These are phyloP conservation scores for Vaucheria bursata DNA, from an alignment of 352 stramenopile species.

Conservation along the genomic window DNA sequence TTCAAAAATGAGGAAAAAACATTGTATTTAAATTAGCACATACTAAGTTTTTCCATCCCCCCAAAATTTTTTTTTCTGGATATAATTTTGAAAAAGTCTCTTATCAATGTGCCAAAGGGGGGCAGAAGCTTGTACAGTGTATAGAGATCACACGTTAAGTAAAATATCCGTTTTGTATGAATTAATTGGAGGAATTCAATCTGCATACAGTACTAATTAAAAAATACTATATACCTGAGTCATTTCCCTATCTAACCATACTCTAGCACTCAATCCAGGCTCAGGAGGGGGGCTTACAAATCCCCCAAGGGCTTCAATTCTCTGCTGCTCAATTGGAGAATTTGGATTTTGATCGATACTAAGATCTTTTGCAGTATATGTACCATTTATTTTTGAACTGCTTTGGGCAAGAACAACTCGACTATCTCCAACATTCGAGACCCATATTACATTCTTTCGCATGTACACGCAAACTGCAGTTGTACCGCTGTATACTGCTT, in stretches of 20 bases:
- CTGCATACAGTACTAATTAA: too few relatives aligned
- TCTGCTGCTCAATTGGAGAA: slow-evolving; percentile 55
- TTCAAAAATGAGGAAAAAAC: too few relatives aligned
- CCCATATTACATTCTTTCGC: slow-evolving; percentile 51
- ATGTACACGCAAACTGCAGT: slow-evolving; percentile 59
- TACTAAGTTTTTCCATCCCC: too few relatives aligned
- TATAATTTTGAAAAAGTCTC: too few relatives aligned
- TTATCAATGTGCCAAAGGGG: too few relatives aligned
- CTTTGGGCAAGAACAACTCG: slow-evolving; percentile 53
- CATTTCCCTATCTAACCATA: slow-evolving; percentile 60
- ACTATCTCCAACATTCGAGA: slow-evolving; percentile 63
- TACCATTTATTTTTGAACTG: slow-evolving; percentile 10
- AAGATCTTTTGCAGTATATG: slow-evolving; percentile 50
- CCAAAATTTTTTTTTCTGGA: too few relatives aligned
- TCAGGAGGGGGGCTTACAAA: slow-evolving; percentile 62
- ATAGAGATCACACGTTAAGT: too few relatives aligned
- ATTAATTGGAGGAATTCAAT: too few relatives aligned
- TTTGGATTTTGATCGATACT: slow-evolving; percentile 65
- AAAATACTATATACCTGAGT: too few relatives aligned
- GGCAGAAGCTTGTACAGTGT: too few relatives aligned
- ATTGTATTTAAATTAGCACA: too few relatives aligned
- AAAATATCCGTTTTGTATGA: too few relatives aligned
- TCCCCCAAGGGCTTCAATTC: slow-evolving; percentile 52
- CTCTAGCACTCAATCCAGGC: slow-evolving; percentile 58
- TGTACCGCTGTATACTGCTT: slow-evolving; percentile 52